phyloP scores from a whole-genome alignment of 306 rosid genomes.

The Canavalia gladiata region DNA sequence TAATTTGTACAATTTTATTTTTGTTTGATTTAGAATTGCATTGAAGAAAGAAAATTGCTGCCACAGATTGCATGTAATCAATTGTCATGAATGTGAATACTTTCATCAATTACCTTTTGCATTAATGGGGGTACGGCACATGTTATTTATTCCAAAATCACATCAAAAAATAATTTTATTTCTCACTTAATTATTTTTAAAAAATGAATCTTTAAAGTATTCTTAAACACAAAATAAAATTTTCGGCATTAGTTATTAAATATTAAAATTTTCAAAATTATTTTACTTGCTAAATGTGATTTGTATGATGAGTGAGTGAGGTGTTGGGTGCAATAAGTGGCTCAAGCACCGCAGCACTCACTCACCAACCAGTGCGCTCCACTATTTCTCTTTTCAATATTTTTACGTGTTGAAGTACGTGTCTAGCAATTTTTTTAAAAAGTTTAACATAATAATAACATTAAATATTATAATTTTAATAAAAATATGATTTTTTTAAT shows the following conservation, averaged over 20 bases:
- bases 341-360: slow-evolving; percentile 20
- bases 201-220: no score
- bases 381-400: no score
- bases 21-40: not conserved
- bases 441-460: no score
- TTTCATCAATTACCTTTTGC: not conserved
- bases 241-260: not conserved
- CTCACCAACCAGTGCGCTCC: slow-evolving; percentile 38
- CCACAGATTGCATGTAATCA: not conserved
- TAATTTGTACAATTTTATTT: not conserved
- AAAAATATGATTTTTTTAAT: no score
- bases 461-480: no score
- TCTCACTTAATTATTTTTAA: no score
- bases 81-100: not conserved
- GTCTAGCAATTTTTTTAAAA: no score
- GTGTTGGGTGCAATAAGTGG: not conserved
- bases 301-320: not conserved
- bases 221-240: no score
- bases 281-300: not conserved
- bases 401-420: no score
- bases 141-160: not conserved
- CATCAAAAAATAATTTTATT: no score
- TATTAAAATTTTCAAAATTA: not conserved
- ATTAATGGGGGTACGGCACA: not conserved
- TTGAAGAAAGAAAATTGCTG: not conserved